Conservation (phyloP, 129 eudicot genomes). For the Helichrysum umbraculigerum region DNA sequence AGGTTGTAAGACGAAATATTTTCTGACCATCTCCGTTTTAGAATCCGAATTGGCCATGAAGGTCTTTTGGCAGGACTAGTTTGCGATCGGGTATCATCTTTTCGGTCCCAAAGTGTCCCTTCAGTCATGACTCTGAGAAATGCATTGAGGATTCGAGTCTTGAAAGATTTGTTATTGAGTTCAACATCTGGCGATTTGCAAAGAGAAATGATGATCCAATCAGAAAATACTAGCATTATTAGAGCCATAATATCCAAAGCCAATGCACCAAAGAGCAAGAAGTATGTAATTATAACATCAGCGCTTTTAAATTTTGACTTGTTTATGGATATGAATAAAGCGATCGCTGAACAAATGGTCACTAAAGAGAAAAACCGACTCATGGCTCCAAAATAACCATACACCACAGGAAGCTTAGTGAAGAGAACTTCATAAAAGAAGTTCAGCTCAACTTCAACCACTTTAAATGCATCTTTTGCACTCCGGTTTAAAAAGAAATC, state of each 20-base stretch:
- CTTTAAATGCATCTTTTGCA: conserved; percentile 46
- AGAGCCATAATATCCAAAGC: conserved; percentile 37
- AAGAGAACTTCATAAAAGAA: conserved; percentile 59
- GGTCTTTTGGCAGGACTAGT: not conserved
- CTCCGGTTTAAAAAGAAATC: conserved; percentile 45
- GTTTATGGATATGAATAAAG: conserved; percentile 27
- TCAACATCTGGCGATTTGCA: conserved; percentile 30
- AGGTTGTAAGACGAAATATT: conserved; percentile 45
- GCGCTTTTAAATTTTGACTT: not conserved
- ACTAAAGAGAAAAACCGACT: not conserved
- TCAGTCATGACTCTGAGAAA: conserved; percentile 19
- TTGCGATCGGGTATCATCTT: too few relatives aligned
- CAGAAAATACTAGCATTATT: conserved; percentile 45
- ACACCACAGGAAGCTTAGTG: conserved; percentile 51
- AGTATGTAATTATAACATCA: conserved; percentile 42
- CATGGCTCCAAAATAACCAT: not conserved
- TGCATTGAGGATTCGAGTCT: not conserved
- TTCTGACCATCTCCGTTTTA: conserved; percentile 43
- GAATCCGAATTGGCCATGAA: not conserved
- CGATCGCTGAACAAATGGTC: conserved; percentile 21
- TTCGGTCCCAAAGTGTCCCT: not conserved
- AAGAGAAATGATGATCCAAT: conserved; percentile 41
- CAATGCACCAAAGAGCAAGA: conserved; percentile 49
- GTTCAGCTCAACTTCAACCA: conserved; percentile 56
- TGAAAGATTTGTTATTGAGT: not conserved